Base-by-base conservation (phyloP, 306 rosid genomes). In the Cicer yamashitae region DNA sequence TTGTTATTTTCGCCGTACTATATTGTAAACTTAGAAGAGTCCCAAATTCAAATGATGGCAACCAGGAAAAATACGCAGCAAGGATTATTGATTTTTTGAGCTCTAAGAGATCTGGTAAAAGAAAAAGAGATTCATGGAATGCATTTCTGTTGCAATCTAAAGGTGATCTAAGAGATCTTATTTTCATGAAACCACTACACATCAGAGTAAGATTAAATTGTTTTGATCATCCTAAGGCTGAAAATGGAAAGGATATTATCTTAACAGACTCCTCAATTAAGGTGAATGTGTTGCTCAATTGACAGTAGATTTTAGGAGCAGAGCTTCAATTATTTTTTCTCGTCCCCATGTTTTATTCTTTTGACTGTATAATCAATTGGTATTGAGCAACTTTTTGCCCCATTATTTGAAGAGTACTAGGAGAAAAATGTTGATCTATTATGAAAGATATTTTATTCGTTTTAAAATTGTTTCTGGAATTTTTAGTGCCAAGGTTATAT, bases 211-310 rank as follows among this genome's bases (percentile, higher is more conserved):
- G 84, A 87, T 37, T 94, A 48, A 85, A 85, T 63, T 62, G 64
- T 79, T 75, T 14, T 15, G 89, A 81, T 70, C 98, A 91, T 77
- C 88, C 90, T 51, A 94, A 89, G 90, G 93, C 90, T 46, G 91
- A 84, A 3, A 90, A 87, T 67, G 73, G 77, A 22, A 88, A 85
- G 84, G 93, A 91, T 51, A 74, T 87, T 41, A 71, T 89, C 86
- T 73, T 84, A 50, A 94, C 91, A 7, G 87, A 91, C 62, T 82
- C 94, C 15, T 76, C 82, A 41, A 63, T 94, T 77, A 87, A 84
- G 79, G 87, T 91, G 69, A 83, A 87, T 46, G 84, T 88, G 15
- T 79, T 84, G 1, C 89, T 91, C 73, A 67, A 66, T n/a, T 81
- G 80, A 56, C 79, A 52, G 44, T 61, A 66, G 37, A 44, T 74